Base-by-base conservation (phyloP, 352 stramenopile genomes). In the Saprolegnia diclina region DNA sequence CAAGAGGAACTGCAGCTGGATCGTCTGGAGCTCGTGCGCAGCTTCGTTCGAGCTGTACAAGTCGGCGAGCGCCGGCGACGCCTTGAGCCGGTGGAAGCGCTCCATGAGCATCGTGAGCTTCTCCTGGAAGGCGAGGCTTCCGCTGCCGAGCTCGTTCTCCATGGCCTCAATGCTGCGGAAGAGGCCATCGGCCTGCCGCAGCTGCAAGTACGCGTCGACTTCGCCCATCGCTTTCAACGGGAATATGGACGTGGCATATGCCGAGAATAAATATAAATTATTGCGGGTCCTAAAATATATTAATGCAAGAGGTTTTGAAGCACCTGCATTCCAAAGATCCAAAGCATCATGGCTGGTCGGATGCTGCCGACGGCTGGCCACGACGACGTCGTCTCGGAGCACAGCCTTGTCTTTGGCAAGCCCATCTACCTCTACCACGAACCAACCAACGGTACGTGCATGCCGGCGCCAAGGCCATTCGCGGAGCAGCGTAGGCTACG, bases 1-100 rank as follows among this genome's bases (percentile, higher is more conserved):
- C 24, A 87, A 86, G 44, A 94, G 81, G 24, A 82, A 87, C 57
- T 94, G 91, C 21, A 95, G 79, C 72, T 95, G 85, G 57, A 77
- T 67, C 63, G 85, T 94, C 40, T 84, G 82, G 48, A 95, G 77
- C 75, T 95, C 87, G 53, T 90, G 87, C 62, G 90, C 85, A 54
- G 69, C 74, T 74, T 93, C 84, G 72, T 94, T 92, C 37, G 71
- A 53, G 37, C 64, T 61, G 44, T 63, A 64, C 22, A 75, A 24
- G 56, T 77, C 64, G 5, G 81, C 88, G 32, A 94, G 75, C 24
- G 85, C 72, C 57, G 81, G 79, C 74, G 92, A 82, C 40, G 78
- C 62, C 56, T 89, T 79, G 4, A 85, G 82, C 73, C 90, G 82
- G 55, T 71, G 46, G 5, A 92, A 48, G 45, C 79, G 80, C 26